Base-by-base conservation (phyloP, 2,329 filamentous ascomycete genomes). In the Penicillium capsulatum region DNA sequence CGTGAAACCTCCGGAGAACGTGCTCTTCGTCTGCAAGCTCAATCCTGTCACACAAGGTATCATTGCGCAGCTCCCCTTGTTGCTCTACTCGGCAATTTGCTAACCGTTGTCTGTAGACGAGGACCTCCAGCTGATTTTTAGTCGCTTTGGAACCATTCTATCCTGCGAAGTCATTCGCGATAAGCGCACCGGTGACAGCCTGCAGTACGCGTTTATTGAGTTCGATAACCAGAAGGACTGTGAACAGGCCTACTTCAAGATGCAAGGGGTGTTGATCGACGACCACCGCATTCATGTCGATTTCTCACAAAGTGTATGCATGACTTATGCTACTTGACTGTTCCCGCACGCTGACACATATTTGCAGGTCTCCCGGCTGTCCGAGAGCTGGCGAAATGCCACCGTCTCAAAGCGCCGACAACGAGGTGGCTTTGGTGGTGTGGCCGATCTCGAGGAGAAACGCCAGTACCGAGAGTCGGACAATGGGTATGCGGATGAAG, bases 121-220 rank as follows among this genome's bases (percentile, higher is more conserved):
- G 58, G 92, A 98, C 61, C 73, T 98, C 32, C 84, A 96, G 62
- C 77, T 97, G 50, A 97, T 98, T 48, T 98, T 98, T 67, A 91
- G 87, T 40, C 90, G 92, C 0, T 98, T 98, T 55, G 92, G 92
- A 53, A 91, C 84, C 59, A 95, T 98, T 29, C 66, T 97, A 16
- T 94, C 88, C 32, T 98, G 92, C 61, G 92, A 98, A 67, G 86
- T 98, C 22, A 96, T 98, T 47, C 78, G 91, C 34, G 92, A 98
- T 63, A 86, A 86, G 60, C 88, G 88, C 58, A 96, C 91, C 0
- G 89, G 89, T 3, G 92, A 98, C 67, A 95, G 88, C 58, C 69
- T 98, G 34, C 92, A 98, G 63, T 98, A 98, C 61, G 89, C 92
- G 1, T 98, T 98, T 54, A 94, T 98, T 58, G 92, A 98, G 63